Evolutionary conservation across 2,329 filamentous ascomycete genomes (phyloP).

Genomic region (Atkinsonella texensis): DNA sequence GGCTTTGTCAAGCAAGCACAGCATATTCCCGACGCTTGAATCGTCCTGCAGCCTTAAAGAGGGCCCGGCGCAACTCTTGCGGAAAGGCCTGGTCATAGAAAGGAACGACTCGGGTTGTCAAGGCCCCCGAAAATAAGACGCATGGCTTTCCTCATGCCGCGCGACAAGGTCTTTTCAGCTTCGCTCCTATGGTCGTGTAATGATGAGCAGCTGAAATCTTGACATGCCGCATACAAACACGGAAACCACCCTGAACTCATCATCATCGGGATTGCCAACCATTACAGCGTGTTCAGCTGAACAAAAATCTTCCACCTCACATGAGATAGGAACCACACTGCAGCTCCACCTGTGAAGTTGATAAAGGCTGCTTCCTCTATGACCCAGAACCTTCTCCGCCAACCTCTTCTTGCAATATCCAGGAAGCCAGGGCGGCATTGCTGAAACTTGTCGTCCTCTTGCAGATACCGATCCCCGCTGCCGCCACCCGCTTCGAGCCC

Average conservation of each 20-base stretch:
- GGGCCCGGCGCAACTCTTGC: background rate
- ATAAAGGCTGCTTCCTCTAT: background rate
- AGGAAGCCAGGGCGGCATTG: background rate
- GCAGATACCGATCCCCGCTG: background rate
- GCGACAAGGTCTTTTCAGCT: background rate
- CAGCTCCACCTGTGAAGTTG: background rate
- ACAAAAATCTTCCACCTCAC: too few species aligned
- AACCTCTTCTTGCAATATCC: background rate
- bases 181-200: background rate
- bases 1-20: background rate
- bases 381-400: background rate
- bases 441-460: background rate
- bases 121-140: too few species aligned
- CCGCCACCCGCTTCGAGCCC: background rate
- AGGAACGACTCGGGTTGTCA: too few species aligned
- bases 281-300: too few species aligned
- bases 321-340: background rate
- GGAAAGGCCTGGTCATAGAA: too few species aligned
- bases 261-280: background rate
- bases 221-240: background rate
- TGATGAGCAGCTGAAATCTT: background rate
- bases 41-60: background rate
- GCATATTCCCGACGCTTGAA: background rate
- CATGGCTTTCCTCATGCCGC: background rate
- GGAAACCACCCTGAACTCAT: background rate